A percentile compares a stretch with the other conserved stretches of the same genome.
Evolutionary conservation across 352 stramenopile genomes (phyloP).

Genomic region (Globisporangium cederbergense): DNA sequence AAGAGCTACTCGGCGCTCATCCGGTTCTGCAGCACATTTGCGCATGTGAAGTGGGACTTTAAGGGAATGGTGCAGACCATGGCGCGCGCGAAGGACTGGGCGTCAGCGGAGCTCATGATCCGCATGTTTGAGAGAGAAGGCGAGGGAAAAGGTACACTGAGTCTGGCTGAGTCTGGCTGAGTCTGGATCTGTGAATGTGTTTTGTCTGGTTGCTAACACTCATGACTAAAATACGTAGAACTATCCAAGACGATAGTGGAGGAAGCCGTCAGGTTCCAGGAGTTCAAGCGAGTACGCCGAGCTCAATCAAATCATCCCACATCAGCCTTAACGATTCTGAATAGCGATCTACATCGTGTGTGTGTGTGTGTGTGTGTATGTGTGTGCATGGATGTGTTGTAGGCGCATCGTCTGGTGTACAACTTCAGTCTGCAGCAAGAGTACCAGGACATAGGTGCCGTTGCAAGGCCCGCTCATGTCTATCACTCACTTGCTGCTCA

Average conservation of each 20-base stretch:
- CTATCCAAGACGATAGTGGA: constrained; percentile 45
- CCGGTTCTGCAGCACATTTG: constrained; percentile 38
- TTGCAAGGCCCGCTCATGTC: not conserved
- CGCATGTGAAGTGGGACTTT: constrained; percentile 35
- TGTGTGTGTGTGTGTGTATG: not conserved
- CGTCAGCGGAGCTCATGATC: constrained; percentile 43
- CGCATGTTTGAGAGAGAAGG: constrained; percentile 4
- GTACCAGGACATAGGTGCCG: constrained; percentile 47
- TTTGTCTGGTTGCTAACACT: not conserved
- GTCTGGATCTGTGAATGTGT: not conserved
- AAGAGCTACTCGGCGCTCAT: constrained; percentile 56
- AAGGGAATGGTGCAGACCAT: constrained; percentile 37
- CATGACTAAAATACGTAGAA: not conserved
- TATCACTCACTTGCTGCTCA: not conserved
- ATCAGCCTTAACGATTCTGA: too few species aligned
- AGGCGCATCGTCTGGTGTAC: constrained; percentile 61
- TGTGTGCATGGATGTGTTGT: not conserved
- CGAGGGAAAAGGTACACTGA: not conserved
- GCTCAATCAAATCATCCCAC: not conserved
- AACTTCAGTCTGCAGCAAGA: constrained; percentile 48
- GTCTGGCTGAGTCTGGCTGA: too few species aligned
- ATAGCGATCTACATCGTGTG: not conserved
- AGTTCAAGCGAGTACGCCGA: constrained; percentile 47
- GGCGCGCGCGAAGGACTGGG: constrained; percentile 56
- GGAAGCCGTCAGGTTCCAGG: constrained; percentile 41